Percentiles rank a stretch among this genome's conserved stretches.
Evolutionary conservation across 148 eudicot genomes (phyloP).

Genomic region (Camellia japonica): DNA sequence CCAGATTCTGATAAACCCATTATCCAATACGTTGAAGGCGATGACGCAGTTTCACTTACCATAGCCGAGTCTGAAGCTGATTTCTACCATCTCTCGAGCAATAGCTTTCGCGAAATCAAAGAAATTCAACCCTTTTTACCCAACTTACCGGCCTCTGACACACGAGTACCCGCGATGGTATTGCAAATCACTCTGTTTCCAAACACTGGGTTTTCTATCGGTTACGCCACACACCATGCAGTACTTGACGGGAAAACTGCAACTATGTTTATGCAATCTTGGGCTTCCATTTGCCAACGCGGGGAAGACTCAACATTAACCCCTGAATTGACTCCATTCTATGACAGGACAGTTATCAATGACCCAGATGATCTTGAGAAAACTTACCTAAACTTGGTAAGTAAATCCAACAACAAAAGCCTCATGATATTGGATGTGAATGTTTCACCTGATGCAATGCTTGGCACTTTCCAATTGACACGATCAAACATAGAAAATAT

Average conservation of each 20-base stretch:
- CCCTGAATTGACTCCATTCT: neutral
- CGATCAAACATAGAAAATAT: too few relatives aligned
- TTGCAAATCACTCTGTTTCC: slow-evolving; percentile 21
- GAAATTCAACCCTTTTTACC: slow-evolving; percentile 5
- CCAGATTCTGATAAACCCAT: slow-evolving; percentile 4
- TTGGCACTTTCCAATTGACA: too few relatives aligned
- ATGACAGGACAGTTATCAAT: neutral
- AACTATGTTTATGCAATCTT: slow-evolving; percentile 18
- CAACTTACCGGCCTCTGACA: neutral
- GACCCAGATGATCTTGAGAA: neutral
- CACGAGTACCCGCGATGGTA: neutral
- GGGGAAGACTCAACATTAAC: neutral
- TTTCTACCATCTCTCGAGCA: slow-evolving; percentile 1
- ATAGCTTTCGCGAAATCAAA: neutral
- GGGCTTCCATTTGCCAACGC: slow-evolving; percentile 16
- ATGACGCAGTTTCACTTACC: neutral
- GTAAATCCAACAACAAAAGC: too few relatives aligned
- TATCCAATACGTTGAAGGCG: neutral
- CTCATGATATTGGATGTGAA: too few relatives aligned
- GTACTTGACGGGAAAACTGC: slow-evolving; percentile 18
- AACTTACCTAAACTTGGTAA: too few relatives aligned
- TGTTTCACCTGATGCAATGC: too few relatives aligned
- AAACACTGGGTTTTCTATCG: slow-evolving; percentile 13
- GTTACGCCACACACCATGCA: slow-evolving; percentile 16
- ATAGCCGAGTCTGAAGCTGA: slow-evolving; percentile 8